Evolutionary conservation across 1,139 yeast genomes (phyloP).

Genomic region (Candida gigantensis): DNA sequence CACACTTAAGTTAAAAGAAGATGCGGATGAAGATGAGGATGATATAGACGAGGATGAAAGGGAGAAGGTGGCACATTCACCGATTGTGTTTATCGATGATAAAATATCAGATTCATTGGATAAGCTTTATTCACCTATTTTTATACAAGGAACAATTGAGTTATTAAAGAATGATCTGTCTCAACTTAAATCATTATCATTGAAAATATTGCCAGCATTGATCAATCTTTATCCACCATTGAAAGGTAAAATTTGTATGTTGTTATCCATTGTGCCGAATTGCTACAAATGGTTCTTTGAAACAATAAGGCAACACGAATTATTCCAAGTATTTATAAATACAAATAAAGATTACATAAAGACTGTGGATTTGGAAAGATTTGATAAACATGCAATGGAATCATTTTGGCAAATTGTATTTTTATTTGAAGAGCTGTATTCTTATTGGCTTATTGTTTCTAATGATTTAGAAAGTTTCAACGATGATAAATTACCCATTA

Average conservation of each 20-base stretch:
- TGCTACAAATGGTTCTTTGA: conserved; percentile 32
- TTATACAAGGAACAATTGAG: conserved; percentile 25
- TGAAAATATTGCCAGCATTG: conserved; percentile 28
- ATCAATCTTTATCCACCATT: conserved; percentile 31
- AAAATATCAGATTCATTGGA: conserved; percentile 7
- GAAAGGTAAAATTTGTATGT: conserved; percentile 36
- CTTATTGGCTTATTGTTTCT: conserved; percentile 58
- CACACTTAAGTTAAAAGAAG: conserved; percentile 17
- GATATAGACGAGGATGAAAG: conserved; percentile 4
- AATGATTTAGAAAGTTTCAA: conserved; percentile 66
- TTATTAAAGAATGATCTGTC: conserved; percentile 17
- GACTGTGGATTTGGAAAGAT: conserved; percentile 15
- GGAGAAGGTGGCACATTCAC: conserved; percentile 7
- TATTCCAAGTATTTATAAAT: conserved; percentile 19
- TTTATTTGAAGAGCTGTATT: conserved; percentile 42
- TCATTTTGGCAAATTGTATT: conserved; percentile 37
- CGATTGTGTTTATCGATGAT: conserved; percentile 2
- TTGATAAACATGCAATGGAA: conserved; percentile 10
- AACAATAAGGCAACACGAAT: conserved; percentile 19
- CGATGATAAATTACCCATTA: conserved; percentile 44
- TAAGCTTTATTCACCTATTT: conserved; percentile 22
- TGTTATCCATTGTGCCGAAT: conserved; percentile 37
- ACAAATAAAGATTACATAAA: conserved; percentile 24
- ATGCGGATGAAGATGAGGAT: conserved; percentile 6
- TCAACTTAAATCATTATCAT: conserved; percentile 15